Evolutionary conservation across 2,329 filamentous ascomycete genomes (phyloP), one percentile per base, ranked within the genome.

Genomic region (Ascochyta fabae): DNA sequence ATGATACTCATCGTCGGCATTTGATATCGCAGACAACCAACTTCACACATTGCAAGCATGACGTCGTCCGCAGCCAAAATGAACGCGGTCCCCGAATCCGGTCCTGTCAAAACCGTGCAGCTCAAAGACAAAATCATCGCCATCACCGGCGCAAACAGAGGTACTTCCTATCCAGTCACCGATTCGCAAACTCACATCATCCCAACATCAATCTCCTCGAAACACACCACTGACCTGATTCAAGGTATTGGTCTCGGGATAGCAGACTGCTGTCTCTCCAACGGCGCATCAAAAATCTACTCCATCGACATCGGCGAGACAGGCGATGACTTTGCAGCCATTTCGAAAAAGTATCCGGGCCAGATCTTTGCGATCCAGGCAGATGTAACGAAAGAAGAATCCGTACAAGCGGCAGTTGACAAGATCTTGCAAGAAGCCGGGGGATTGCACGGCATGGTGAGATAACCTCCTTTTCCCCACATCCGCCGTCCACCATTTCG

Each of bases 321-420:
- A 0, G 77, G 77, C 40, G 75, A 78, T 4, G 79, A 81, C 2
- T 80, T 82, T 57, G 65, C 62, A 12, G 63, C 65, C 22, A 58
- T 78, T 4, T 58, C 68, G 5, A 71, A 77, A 56, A 75, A 65
- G 23, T 80, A 75, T 50, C 79, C 79, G 0, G 72, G 70, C 10
- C 72, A 75, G 23, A 59, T 83, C 0, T 76, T 76, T 40, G 72
- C 77, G 0, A 52, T 82, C 6, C 71, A 73, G 49, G 80, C 78
- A 6, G 77, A 83, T 59, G 78, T 83, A 1, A 82, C 80, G 0
- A 73, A 79, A 24, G 79, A 83, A 62, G 70, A 69, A 1, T 79
- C 68, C n/a, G 76, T 81, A 38, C 74, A 75, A 3, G 69, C 71
- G 2, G 80, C 79, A 2, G 68, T 83, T 0, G 79, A 82, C 51